Evolutionary conservation across 257 asterid genomes (phyloP).

Genomic region (Voacanga thouarsii): DNA sequence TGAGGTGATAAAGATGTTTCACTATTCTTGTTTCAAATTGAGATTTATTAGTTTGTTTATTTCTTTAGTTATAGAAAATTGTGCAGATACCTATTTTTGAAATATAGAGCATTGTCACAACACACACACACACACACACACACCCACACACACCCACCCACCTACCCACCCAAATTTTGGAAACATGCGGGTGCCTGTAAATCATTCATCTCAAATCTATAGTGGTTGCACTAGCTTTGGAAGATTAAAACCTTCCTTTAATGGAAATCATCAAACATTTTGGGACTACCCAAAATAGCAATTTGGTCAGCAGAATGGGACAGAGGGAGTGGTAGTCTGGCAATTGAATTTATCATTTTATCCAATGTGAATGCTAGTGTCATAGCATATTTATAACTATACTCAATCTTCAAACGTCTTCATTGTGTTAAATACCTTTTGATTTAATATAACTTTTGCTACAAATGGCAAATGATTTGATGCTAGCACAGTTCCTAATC

Average conservation of each 20-base stretch:
- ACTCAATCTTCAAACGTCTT: not conserved
- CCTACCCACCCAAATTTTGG: too few species aligned
- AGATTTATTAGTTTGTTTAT: not conserved
- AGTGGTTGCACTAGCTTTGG: not conserved
- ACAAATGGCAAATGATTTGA: not conserved
- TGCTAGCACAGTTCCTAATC: not conserved
- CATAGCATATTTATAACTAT: not conserved
- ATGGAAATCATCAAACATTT: not conserved
- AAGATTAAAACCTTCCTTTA: not conserved
- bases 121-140: too few species aligned
- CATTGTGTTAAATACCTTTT: not conserved
- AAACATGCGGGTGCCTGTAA: not conserved
- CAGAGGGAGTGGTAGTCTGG: too few species aligned
- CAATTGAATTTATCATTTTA: not conserved
- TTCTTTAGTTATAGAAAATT: not conserved
- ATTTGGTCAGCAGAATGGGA: not conserved
- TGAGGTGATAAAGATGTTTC: conserved; percentile 47
- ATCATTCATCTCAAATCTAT: not conserved
- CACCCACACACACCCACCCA: too few species aligned
- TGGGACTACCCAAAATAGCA: not conserved
- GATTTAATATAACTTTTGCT: not conserved
- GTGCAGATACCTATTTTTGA: not conserved
- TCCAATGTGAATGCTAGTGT: not conserved
- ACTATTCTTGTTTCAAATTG: not conserved
- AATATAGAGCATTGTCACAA: not conserved